A percentile compares a stretch with the other conserved stretches of the same genome.
These are phyloP conservation scores for Fusarium tuaranense DNA, from an alignment of 2,329 filamentous ascomycete species.

Conservation along the genomic window DNA sequence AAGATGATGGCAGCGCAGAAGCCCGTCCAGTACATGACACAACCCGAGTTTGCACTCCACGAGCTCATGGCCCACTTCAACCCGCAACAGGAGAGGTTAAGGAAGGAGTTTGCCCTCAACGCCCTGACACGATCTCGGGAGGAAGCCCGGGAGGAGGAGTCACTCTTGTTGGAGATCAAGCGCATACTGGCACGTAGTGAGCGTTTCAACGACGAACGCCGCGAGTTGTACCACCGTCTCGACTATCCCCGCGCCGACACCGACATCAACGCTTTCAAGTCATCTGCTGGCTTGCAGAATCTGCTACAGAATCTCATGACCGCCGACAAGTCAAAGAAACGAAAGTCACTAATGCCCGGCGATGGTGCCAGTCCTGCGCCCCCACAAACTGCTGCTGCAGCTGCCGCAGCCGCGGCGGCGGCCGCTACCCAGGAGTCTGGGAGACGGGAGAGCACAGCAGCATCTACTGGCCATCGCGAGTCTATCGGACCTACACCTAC, in stretches of 20 bases:
- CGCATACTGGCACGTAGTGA: constrained; percentile 90
- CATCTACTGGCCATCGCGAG: constrained; percentile 55
- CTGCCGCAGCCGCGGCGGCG: constrained; percentile 32
- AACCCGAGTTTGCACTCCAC: constrained; percentile 83
- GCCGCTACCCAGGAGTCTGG: constrained; percentile 52
- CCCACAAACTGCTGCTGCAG: constrained; percentile 40
- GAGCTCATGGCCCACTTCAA: constrained; percentile 91
- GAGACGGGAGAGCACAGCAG: constrained; percentile 67
- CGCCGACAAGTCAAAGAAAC: constrained; percentile 90
- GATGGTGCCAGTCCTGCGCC: constrained; percentile 64
- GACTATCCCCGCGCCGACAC: constrained; percentile 80
- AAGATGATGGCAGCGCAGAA: constrained; percentile 85
- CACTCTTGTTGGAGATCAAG: constrained; percentile 88
- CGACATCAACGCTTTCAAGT: constrained; percentile 82
- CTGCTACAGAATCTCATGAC: constrained; percentile 86
- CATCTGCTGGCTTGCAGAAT: constrained; percentile 81
- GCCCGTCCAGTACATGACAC: constrained; percentile 87
- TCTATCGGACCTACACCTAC: constrained; percentile 48
- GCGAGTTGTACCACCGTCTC: constrained; percentile 86
- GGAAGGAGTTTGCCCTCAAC: constrained; percentile 87
- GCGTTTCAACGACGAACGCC: constrained; percentile 86
- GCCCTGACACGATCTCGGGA: constrained; percentile 84
- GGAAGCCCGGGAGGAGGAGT: constrained; percentile 92
- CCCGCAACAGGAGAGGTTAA: constrained; percentile 78
- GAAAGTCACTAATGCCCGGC: constrained; percentile 75